Evolutionary conservation across 2,329 filamentous ascomycete genomes (phyloP).

Genomic region (Eurotiales sp.): DNA sequence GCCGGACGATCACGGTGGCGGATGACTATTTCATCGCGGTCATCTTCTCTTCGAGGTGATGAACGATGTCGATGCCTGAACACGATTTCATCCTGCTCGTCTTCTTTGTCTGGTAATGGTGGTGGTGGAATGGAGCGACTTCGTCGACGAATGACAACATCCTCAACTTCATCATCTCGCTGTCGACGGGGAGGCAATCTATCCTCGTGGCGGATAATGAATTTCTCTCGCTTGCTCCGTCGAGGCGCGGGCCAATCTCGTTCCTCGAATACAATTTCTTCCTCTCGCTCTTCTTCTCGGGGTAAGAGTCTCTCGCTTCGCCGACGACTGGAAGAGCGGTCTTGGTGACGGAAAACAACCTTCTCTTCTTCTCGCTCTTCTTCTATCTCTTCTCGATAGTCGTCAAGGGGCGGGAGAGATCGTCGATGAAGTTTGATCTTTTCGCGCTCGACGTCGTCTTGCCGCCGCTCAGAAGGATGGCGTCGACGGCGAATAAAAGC

Average conservation of each 20-base stretch:
- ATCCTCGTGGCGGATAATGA: constrained; percentile 8
- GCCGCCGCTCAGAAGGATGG: background rate
- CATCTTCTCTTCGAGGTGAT: background rate
- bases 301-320: constrained; percentile 1
- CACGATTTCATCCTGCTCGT: constrained; percentile 6
- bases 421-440: constrained; percentile 1
- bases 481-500: constrained; percentile 2
- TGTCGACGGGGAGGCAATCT: constrained; percentile 1
- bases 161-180: constrained; percentile 8
- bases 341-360: constrained; percentile 4
- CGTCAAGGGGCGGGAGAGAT: constrained; percentile 11
- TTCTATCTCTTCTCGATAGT: constrained; percentile 7
- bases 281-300: constrained; percentile 4
- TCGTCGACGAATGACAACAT: constrained; percentile 11
- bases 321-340: constrained; percentile 5
- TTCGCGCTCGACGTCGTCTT: constrained; percentile 5
- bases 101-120: background rate
- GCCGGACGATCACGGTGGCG: constrained; percentile 7
- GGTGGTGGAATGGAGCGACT: constrained; percentile 15
- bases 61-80: constrained; percentile 1
- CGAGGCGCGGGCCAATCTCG: background rate
- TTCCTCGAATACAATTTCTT: constrained; percentile 9
- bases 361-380: constrained; percentile 10
- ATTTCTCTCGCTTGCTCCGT: constrained; percentile 11
- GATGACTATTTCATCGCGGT: constrained; percentile 7